Evolutionary conservation across 495 filamentous ascomycete genomes (phyloP), one percentile per base, ranked within the genome.

Genomic region (Penicillium mononematosum): DNA sequence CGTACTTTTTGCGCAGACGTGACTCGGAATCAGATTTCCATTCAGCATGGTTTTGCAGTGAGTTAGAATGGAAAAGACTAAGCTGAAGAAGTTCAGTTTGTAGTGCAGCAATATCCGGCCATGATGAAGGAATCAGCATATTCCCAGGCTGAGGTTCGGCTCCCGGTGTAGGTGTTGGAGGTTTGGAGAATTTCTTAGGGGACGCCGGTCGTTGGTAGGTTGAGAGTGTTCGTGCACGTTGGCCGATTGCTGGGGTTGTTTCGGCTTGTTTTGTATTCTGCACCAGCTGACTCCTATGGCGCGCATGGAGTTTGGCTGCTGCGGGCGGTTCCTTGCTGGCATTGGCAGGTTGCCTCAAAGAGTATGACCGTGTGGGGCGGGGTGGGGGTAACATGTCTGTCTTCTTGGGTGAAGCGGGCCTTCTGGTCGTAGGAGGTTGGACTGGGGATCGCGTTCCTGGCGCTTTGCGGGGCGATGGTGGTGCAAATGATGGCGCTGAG

Each of bases 61-160:
- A 68, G 8, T 68, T 67, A 10, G 76, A 78, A 71, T 90, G 87
- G 12, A 92, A 72, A 10, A 92, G 74, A 64, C 85, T 83, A 5
- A 92, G 72, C 64, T 91, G 88, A 22, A 91, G 73, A 20, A 94
- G 77, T 62, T 92, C 87, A 0, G 85, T 84, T 64, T 91, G 88
- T 29, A 90, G 63, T 20, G 81, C 76, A 39, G 81, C 76, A 5
- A 80, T 81, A 64, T 89, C 86, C 48, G 84, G 81, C 70, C 68
- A 73, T 1, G 83, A 80, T 2, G 50, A 81, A 24, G 67, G 60
- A 17, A 70, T 67, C 38, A 73, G 52, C 16, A 61, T 47, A 29
- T 55, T 44, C 44, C 64, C 52, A 19, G 63, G 11, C 8, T 58
- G 55, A 14, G 54, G 5, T 31, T 46, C 27, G 25, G 55, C 51